Base-by-base conservation (phyloP, 75 land plant genomes). In the Pinus albicaulis region DNA sequence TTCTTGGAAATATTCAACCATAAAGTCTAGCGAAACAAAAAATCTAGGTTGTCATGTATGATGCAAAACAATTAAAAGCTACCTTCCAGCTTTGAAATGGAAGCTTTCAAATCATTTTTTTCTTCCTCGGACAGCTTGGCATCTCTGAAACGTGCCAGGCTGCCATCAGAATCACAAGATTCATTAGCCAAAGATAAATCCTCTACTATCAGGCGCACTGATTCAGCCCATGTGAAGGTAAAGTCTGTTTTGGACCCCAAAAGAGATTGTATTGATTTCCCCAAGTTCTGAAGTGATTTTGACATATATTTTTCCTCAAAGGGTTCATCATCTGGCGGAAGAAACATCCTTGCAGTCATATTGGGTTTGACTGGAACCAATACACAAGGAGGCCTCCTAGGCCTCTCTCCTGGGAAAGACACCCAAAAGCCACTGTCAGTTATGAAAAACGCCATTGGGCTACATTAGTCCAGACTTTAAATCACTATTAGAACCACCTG, bases 171-270 rank as follows among this genome's bases (percentile, higher is more conserved):
- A 38, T 68, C 52, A 41, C 48, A 22, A 38, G 52, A n/a, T 36
- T 68, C 10, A 3, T n/a, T 68, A 22, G 71, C 52, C 17, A 28
- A 59, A 38, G 81, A 75, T 20, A 80, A 44, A 63, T 75, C 81
- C 34, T 80, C 81, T 31, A 80, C 57, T 28, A 84, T 84, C 14
- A 64, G 31, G 12, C 76, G 76, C 57, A 84, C 86, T 11, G 84
- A 81, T 25, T 81, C 80, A 8, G 83, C 86, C 83, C 86, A 81
- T 48, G 75, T 66, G 63, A 66, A 60, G n/a, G 84, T 84, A 60
- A 84, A 70, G 55, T 78, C 80, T 63, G 69, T 60, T 76, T 84
- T 84, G 14, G 80, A 74, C 16, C 83, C 84, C 57, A 84, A 44
- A 52, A 78, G 85, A 44, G 83, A 84, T 69, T 84, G 78, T 14